Conservation (phyloP, 345 rosid species). For the Boechera retrofracta region DNA sequence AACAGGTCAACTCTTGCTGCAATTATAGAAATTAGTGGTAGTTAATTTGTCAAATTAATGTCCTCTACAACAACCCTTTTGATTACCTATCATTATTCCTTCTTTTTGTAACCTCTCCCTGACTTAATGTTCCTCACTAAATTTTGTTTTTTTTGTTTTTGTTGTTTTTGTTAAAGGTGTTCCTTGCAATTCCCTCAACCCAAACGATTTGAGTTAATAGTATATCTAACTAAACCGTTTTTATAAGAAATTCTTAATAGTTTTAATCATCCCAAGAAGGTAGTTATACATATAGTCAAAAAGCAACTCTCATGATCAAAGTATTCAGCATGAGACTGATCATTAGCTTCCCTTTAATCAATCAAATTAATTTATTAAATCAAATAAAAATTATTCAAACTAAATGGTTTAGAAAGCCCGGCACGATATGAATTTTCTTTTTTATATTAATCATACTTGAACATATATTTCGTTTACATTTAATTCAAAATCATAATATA, state of each 20-base stretch:
- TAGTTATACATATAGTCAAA: slow-evolving; percentile 43
- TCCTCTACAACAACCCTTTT: slow-evolving; percentile 39
- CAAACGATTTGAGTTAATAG: slow-evolving; percentile 24
- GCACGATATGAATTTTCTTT: background rate
- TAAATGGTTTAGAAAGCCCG: background rate
- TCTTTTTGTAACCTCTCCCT: slow-evolving; percentile 40
- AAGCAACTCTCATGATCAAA: slow-evolving; percentile 38
- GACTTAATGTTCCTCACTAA: slow-evolving; percentile 22
- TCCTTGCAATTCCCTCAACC: slow-evolving; percentile 5
- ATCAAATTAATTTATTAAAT: background rate
- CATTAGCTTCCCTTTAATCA: slow-evolving; percentile 24
- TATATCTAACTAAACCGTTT: slow-evolving; percentile 4
- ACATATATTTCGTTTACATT: background rate
- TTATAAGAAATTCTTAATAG: background rate
- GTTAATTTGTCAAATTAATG: slow-evolving; percentile 44
- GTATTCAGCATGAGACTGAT: slow-evolving; percentile 36
- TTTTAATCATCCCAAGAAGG: slow-evolving; percentile 35
- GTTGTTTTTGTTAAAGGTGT: background rate
- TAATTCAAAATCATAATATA: background rate
- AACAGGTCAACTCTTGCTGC: slow-evolving; percentile 38
- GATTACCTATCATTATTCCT: slow-evolving; percentile 34
- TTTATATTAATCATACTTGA: background rate
- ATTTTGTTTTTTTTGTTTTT: no score
- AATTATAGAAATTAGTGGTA: slow-evolving; percentile 22
- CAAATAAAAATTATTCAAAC: background rate